phyloP scores from a whole-genome alignment of 2,329 filamentous ascomycete genomes.

The Geosmithia flava region DNA sequence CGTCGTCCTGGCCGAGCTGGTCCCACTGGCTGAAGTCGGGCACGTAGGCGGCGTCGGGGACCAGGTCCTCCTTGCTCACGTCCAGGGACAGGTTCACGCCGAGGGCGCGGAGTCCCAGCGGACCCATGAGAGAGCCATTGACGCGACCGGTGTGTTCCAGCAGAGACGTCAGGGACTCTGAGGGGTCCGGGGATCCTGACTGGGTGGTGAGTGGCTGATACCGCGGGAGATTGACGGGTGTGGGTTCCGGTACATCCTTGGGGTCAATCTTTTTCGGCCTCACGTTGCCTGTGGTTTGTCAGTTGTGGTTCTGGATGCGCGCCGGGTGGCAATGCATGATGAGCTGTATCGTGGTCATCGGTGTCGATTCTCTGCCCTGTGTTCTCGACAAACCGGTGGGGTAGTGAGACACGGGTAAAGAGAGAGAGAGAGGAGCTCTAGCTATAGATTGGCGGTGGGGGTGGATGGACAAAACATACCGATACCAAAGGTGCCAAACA shows the following conservation, averaged over 20 bases:
- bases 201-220: constrained; percentile 24
- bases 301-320: not conserved
- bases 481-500: not conserved
- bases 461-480: not conserved
- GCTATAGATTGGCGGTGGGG: not conserved
- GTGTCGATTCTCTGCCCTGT: too few species aligned
- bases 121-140: constrained; percentile 13
- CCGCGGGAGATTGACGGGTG: constrained; percentile 38
- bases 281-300: constrained; percentile 3
- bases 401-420: too few species aligned
- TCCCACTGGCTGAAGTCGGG: constrained; percentile 43
- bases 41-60: constrained; percentile 40
- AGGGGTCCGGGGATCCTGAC: constrained; percentile 12
- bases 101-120: constrained; percentile 42
- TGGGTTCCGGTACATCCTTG: constrained; percentile 43
- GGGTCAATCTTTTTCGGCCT: constrained; percentile 22
- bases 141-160: constrained; percentile 43
- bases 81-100: constrained; percentile 42
- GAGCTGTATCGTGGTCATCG: too few species aligned
- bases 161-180: constrained; percentile 31
- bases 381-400: too few species aligned
- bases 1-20: constrained; percentile 32
- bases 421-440: not conserved
- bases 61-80: constrained; percentile 31
- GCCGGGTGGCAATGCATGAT: too few species aligned